A percentile compares a stretch with the other conserved stretches of the same genome.
These are phyloP conservation scores for Grifola frondosa DNA, from an alignment of 1,284 basidiomycete genomes.

Conservation along the genomic window DNA sequence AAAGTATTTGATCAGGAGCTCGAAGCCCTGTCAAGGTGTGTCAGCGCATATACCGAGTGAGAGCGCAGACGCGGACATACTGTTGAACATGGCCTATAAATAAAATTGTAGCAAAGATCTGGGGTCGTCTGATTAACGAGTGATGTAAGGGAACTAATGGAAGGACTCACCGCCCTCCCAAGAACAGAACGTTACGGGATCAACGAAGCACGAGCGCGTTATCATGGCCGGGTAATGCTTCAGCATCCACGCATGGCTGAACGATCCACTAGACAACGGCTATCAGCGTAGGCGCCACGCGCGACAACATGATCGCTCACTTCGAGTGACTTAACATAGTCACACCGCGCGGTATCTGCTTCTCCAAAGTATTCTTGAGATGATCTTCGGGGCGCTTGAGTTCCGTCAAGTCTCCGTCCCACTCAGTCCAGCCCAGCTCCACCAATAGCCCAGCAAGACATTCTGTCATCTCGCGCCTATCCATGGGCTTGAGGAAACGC, in stretches of 20 bases:
- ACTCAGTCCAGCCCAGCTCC: slow-evolving; percentile 63
- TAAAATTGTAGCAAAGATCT: slow-evolving; percentile 89
- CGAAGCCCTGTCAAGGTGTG: slow-evolving; percentile 54
- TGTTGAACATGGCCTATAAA: slow-evolving; percentile 66
- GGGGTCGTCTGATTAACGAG: slow-evolving; percentile 5
- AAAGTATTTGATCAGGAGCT: slow-evolving; percentile 84
- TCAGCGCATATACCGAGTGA: slow-evolving; percentile 5
- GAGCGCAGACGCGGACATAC: slow-evolving; percentile 42
- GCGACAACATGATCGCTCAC: slow-evolving; percentile 39
- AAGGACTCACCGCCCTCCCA: slow-evolving; percentile 77
- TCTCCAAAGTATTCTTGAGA: no score
- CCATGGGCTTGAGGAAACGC: slow-evolving; percentile 69
- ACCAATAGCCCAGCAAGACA: slow-evolving; percentile 60
- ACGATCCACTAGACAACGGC: slow-evolving; percentile 55
- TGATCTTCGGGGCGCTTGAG: no score
- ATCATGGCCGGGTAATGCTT: slow-evolving; percentile 74
- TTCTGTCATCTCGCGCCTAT: slow-evolving; percentile 56
- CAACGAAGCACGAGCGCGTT: slow-evolving; percentile 80
- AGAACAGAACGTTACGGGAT: slow-evolving; percentile 85
- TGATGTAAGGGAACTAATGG: background rate
- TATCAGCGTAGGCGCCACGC: slow-evolving; percentile 11
- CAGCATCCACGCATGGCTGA: slow-evolving; percentile 81
- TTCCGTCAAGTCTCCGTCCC: slow-evolving; percentile 17
- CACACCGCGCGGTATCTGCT: slow-evolving; percentile 47
- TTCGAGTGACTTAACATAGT: slow-evolving; percentile 88